A percentile compares a stretch with the other conserved stretches of the same genome.
Conservation (phyloP, 163 green algal genomes). For the Prototheca wickerhamii region DNA sequence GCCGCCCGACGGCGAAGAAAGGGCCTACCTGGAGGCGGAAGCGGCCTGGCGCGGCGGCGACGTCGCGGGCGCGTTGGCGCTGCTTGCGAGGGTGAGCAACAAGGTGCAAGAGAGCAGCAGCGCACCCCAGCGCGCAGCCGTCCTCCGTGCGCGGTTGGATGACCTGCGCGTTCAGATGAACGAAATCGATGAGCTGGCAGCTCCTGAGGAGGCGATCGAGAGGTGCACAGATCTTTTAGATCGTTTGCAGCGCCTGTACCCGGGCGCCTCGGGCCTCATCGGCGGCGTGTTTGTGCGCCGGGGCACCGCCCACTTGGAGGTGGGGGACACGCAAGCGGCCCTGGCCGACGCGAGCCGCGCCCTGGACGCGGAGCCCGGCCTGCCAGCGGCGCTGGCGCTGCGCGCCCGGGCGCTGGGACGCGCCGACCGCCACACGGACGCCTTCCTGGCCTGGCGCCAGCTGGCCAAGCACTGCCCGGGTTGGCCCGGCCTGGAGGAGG, state of each 20-base stretch:
- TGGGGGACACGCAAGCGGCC: slow-evolving; percentile 24
- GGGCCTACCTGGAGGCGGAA: slow-evolving; percentile 18
- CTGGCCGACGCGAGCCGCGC: slow-evolving; percentile 35
- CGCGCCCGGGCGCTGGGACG: slow-evolving; percentile 15
- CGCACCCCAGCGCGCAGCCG: too few relatives aligned
- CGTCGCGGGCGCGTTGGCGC: slow-evolving; percentile 5
- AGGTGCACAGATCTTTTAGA: too few relatives aligned
- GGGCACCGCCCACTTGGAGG: slow-evolving; percentile 20
- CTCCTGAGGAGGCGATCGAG: too few relatives aligned
- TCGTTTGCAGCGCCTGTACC: too few relatives aligned
- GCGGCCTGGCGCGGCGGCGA: slow-evolving; percentile 20
- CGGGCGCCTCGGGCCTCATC: slow-evolving; percentile 12
- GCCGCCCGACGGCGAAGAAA: slow-evolving; percentile 5
- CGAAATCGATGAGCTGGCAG: too few relatives aligned
- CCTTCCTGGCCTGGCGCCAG: slow-evolving; percentile 23
- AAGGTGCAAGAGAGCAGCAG: too few relatives aligned
- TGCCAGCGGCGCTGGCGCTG: slow-evolving; percentile 18
- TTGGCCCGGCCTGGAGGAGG: slow-evolving; percentile 14
- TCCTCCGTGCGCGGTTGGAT: too few relatives aligned
- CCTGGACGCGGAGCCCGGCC: slow-evolving; percentile 22
- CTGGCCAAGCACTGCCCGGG: slow-evolving; percentile 12
- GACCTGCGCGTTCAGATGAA: too few relatives aligned
- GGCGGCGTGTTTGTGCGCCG: slow-evolving; percentile 8
- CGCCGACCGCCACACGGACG: slow-evolving; percentile 9
- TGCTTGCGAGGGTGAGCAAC: too few relatives aligned